phyloP scores from a whole-genome alignment of 2,329 filamentous ascomycete genomes.

The Botrytis byssoidea region DNA sequence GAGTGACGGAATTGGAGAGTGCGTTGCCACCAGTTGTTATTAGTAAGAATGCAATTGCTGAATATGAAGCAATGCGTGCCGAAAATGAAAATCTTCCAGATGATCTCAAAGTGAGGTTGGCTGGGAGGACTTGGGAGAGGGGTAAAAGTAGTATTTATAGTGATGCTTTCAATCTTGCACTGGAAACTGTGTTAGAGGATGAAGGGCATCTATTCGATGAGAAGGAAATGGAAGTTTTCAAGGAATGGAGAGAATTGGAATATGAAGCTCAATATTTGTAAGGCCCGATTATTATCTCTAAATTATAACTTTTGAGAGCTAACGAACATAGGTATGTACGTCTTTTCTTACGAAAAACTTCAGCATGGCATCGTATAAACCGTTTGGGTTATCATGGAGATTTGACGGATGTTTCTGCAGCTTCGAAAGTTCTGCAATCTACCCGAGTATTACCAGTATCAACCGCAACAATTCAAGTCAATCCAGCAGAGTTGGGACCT shows the following conservation, averaged over 20 bases:
- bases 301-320: background rate
- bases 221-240: constrained; percentile 74
- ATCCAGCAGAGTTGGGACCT: constrained; percentile 49
- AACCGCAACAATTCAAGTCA: constrained; percentile 26
- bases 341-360: constrained; percentile 87
- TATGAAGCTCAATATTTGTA: constrained; percentile 93
- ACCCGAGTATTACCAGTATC: constrained; percentile 52
- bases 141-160: constrained; percentile 91
- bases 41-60: constrained; percentile 70
- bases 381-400: constrained; percentile 79
- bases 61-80: constrained; percentile 66
- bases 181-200: constrained; percentile 85
- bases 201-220: constrained; percentile 85
- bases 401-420: constrained; percentile 68
- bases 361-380: constrained; percentile 82
- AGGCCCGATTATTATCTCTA: constrained; percentile 38
- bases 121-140: constrained; percentile 63
- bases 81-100: constrained; percentile 41
- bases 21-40: constrained; percentile 66
- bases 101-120: constrained; percentile 50
- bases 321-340: constrained; percentile 70
- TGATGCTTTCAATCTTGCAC: constrained; percentile 90
- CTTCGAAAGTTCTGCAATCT: constrained; percentile 64
- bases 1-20: constrained; percentile 66
- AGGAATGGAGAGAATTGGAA: constrained; percentile 66